Base-by-base conservation (phyloP, 768 basidiomycete genomes). In the Clavaria fumosa region DNA sequence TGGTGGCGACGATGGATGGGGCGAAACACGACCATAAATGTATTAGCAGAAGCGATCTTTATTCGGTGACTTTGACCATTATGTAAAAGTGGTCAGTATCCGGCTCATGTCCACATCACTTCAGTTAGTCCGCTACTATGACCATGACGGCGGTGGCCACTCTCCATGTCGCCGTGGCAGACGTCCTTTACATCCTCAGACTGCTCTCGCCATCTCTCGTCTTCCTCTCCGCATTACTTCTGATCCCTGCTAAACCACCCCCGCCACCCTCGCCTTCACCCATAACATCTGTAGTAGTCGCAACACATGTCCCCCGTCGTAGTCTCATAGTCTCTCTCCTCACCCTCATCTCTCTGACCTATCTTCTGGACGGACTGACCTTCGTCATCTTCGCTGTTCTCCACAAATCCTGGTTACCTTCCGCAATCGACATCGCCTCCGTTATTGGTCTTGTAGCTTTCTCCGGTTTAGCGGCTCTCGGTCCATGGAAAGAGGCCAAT, bases 271-370 rank as follows among this genome's bases (percentile, higher is more conserved):
- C 61, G 15, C 59, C 67, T 23, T 78, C 76, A 30, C 73, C 72
- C 46, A 85, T 88, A 51, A 82, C 75, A 26, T 59, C 77, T 37
- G 82, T 88, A 53, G 72, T 86, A 56, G 72, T 85, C 51, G 69
- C 76, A 39, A 69, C 67, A 40, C 64, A 69, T 42, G 64, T 76
- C 37, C 88, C 89, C 28, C 78, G 90, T 51, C 73, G 80, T 42
- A 68, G 69, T 28, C 57, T 76, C 42, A 88, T 96, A 52, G 65
- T 90, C 33, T 54, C 66, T 30, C 60, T 85, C 43, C 64, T 91
- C 33, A 71, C 78, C 35, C 60, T 89, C 37, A 52, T 67, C 17
- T 69, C 81, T n/a, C 54, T 78, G 35, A 75, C 79, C 11, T 91
- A 75, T 53, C 63, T 91, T 35, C 56, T 74, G 21, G 86, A 93